Evolutionary conservation across 2,329 filamentous ascomycete genomes (phyloP), one percentile per base, ranked within the genome.

Genomic region (Fusarium paranaense): DNA sequence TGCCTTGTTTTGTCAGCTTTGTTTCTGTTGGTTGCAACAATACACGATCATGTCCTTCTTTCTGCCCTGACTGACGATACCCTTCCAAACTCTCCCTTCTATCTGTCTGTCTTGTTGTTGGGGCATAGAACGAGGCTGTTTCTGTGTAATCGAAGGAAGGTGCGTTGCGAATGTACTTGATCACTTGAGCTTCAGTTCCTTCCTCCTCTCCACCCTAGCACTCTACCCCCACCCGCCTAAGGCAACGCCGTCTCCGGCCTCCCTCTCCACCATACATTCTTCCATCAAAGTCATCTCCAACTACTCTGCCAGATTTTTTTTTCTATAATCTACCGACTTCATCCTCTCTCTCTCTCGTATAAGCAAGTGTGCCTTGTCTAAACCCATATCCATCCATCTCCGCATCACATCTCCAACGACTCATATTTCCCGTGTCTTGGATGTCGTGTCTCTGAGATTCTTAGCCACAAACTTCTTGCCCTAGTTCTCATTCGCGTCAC

Each of bases 171-270:
- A 57, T 70, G 40, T 25, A 18, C 42, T 47, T 52, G 61, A 56
- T 74, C 71, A 73, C 57, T 74, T 68, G 71, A 73, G 71, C 71
- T 71, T 60, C 42, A 68, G 45, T 71, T 73, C 16, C 60, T 58
- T 71, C 52, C 71, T 64, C 40, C 71, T 64, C 68, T 74, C 71
- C 71, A 69, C 71, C 71, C 71, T 38, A 65, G 59, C 67, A 73
- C 32, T 62, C 64, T 63, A 65, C 22, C 71, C 71, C 67, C 71
- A 73, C 71, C 64, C 62, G 57, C 61, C 71, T 74, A 74, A 73
- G 61, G 14, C 67, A 73, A 67, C 58, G 58, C 58, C 58, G 37
- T 70, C 71, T 71, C 71, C 71, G 71, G 71, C 64, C 60, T 73
- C 59, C 30, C 66, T 68, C 60, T 73, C 64, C 40, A 62, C 40